phyloP scores from a whole-genome alignment of 257 asterid species.

The Vinca minor region DNA sequence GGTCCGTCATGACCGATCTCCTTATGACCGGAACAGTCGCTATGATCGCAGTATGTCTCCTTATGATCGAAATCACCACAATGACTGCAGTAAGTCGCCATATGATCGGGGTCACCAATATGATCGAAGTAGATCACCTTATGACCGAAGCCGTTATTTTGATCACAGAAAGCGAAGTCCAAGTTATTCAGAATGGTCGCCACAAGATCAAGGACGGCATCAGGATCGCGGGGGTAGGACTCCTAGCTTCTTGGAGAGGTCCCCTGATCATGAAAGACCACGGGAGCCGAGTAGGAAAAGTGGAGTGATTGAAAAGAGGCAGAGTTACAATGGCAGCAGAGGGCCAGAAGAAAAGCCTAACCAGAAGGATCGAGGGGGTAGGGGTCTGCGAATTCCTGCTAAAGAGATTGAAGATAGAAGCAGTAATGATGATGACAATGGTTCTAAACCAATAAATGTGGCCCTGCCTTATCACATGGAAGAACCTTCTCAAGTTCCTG shows the following conservation, averaged over 20 bases:
- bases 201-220: conserved; percentile 57
- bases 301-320: conserved; percentile 50
- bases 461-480: conserved; percentile 22
- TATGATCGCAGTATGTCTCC: conserved; percentile 40
- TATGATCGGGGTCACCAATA: no score
- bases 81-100: conserved; percentile 72
- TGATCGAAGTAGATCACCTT: no score
- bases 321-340: conserved; percentile 40
- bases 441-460: conserved; percentile 33
- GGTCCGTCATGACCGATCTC: conserved; percentile 26
- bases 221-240: conserved; percentile 55
- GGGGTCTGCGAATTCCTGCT: conserved; percentile 29
- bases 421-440: conserved; percentile 29
- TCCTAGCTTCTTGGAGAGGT: conserved; percentile 48
- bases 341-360: conserved; percentile 54
- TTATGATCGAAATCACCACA: conserved; percentile 34
- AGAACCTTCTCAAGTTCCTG: conserved; percentile 34
- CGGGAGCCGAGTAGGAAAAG: conserved; percentile 43
- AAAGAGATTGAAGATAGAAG: conserved; percentile 51
- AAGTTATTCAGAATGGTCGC: conserved; percentile 50
- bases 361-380: conserved; percentile 41
- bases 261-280: conserved; percentile 61
- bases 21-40: conserved; percentile 41
- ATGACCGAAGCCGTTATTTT: conserved; percentile 55
- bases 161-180: conserved; percentile 70